These are phyloP conservation scores for Apophysomyces variabilis DNA, from an alignment of 371 early-diverging fungal species.

Conservation along the genomic window DNA sequence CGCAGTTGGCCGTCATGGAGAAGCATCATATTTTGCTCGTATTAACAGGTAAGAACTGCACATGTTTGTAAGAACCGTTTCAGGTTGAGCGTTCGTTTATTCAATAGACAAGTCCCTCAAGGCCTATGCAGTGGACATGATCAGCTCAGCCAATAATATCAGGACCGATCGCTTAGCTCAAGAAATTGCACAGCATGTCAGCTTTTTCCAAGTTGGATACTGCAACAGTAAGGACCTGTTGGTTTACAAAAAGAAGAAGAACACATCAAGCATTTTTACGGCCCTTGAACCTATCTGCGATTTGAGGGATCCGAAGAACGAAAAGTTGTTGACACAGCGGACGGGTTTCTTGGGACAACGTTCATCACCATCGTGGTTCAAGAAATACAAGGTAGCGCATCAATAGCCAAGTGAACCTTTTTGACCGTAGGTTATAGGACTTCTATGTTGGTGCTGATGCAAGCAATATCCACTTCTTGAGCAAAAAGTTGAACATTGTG, in stretches of 20 bases:
- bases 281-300: conserved; percentile 47
- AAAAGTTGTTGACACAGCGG: conserved; percentile 36
- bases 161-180: conserved; percentile 47
- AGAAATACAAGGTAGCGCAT: conserved; percentile 36
- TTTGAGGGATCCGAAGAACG: conserved; percentile 46
- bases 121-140: conserved; percentile 66
- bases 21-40: conserved; percentile 54
- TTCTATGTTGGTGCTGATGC: conserved; percentile 86
- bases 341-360: conserved; percentile 47
- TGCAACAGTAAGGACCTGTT: conserved; percentile 67
- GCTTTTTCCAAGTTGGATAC: conserved; percentile 80
- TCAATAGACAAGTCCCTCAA: conserved; percentile 62
- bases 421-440: conserved; percentile 47
- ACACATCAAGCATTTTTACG: conserved; percentile 50
- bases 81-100: not conserved
- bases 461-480: conserved; percentile 74
- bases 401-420: not conserved
- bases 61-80: too few relatives aligned
- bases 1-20: conserved; percentile 50
- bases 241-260: conserved; percentile 59
- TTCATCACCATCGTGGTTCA: conserved; percentile 48
- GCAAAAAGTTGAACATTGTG: conserved; percentile 79
- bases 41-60: conserved; percentile 35
- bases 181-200: conserved; percentile 69
- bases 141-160: conserved; percentile 48